Conservation (phyloP, 345 rosid genomes). For the Atalantia buxifolia region DNA sequence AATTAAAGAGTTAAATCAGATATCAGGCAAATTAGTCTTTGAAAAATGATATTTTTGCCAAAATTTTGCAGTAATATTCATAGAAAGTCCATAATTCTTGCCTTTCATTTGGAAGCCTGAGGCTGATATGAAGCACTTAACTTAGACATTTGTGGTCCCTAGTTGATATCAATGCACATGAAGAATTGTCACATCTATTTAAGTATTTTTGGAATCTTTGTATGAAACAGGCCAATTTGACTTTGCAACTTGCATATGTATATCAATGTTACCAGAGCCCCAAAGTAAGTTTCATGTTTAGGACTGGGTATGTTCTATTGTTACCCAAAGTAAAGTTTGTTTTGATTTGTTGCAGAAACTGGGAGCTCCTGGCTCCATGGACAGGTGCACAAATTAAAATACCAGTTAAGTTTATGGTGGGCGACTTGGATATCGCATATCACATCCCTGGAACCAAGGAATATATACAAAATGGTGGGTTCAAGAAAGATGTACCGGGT, state of each 20-base stretch:
- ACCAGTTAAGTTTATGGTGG: conserved; percentile 81
- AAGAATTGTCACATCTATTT: too few species aligned
- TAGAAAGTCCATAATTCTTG: neutral
- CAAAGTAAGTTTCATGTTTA: too few species aligned
- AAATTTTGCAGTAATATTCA: neutral
- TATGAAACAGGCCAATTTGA: neutral
- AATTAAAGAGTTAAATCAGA: neutral
- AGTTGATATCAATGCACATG: too few species aligned
- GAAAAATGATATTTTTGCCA: neutral
- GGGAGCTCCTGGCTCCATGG: conserved; percentile 84
- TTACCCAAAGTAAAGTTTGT: neutral
- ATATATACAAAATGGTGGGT: conserved; percentile 46
- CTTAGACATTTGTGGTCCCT: neutral
- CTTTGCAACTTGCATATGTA: too few species aligned
- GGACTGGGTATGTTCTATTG: too few species aligned
- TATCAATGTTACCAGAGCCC: neutral
- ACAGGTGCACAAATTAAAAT: conserved; percentile 54
- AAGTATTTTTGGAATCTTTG: neutral
- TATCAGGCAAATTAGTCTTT: neutral
- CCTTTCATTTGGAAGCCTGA: neutral
- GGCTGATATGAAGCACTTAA: neutral
- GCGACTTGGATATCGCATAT: conserved; percentile 61
- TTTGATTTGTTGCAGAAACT: conserved; percentile 45
- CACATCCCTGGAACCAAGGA: conserved; percentile 60
- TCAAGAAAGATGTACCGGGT: conserved; percentile 65